Evolutionary conservation across 2,329 filamentous ascomycete species (phyloP), one percentile per base, ranked within the genome.

Genomic region (Neofusicoccum cordaticola): DNA sequence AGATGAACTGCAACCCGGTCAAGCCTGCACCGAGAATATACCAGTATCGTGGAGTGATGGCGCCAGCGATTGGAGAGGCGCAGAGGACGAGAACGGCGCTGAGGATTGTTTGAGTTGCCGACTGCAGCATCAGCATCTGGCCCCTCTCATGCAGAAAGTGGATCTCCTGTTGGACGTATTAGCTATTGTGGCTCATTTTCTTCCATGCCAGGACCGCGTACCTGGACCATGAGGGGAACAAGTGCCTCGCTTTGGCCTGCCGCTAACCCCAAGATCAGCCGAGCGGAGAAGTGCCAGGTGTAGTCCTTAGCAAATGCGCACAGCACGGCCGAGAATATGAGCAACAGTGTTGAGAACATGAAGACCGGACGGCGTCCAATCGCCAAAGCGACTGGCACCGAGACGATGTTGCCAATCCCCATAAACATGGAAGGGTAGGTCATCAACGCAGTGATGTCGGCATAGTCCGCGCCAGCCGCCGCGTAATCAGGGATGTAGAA

Each of bases 61-160:
- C 76, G 0, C 69, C 75, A 2, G 79, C 79, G 44, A 82, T 80
- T 1, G 78, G 78, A 4, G 77, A 77, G 1, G 80, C 78, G 47
- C 78, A 78, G 0, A 82, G 71, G 0, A 74, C 71, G 65, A 72
- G 78, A 2, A 79, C 69, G 0, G 78, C 74, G 1, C 74, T 76
- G 4, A 79, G 66, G 15, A 77, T 73, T 2, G 77, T 76, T 51
- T 82, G 79, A 9, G 77, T 75, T 0, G 78, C 75, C 31, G 75
- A 75, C 61, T 81, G 79, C 63, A 77, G 74, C 77, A 80, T 81
- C 15, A 80, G 68, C 39, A 67, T 72, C 6, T 70, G 79, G 45
- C 77, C 77, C 4, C 80, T 71, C 68, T 82, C 80, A 68, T 82
- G 80, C 0, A 82, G 68, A 65, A 82, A 82, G 67, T 80, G 79